Base-by-base conservation (phyloP, 805 yeast species). In the Teunomyces funiuensis region DNA sequence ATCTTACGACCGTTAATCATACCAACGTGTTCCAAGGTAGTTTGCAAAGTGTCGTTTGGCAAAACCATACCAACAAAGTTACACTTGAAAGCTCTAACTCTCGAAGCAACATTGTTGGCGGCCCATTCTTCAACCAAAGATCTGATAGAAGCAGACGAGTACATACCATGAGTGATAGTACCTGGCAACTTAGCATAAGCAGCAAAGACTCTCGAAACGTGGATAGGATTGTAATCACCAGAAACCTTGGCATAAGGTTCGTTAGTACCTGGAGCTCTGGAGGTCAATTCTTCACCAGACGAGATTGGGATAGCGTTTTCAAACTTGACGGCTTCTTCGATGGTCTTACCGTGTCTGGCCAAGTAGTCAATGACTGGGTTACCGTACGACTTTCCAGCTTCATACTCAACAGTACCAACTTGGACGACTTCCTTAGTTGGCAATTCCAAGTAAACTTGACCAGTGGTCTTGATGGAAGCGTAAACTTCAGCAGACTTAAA, bases 1-100 rank as follows among this genome's bases (percentile, higher is more conserved):
- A 93, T 85, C 82, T 93, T 95, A 73, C 99, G 88, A 65, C 99
- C 99, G 58, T 91, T 93, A 61, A 93, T 88, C 99, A 93, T 93
- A 72, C 98, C 99, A 66, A 88, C 80, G 60, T 95, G 99, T 69
- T 90, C 96, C 55, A 93, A 78, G 49, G 83, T 80, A 29, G 97
- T 89, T 50, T 83, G 82, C 58, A 93, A 79, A 49, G 79, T 82
- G 61, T 91, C 95, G 66, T 91, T 91, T 55, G 99, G 99, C 58
- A 93, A 77, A 37, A 93, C 98, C 99, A 93, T 93, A 54, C 96
- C 97, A 39, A 85, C 88, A 63, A 93, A 93, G 57, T 76, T 77
- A 61, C 96, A 88, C 66, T 79, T 80, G 80, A 84, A 93, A 36
- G 95, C 97, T 64, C 96, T 82, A 45, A 95, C 97, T 72, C 99